Base-by-base conservation (phyloP, 352 stramenopile genomes). In the Phytophthora pini region DNA sequence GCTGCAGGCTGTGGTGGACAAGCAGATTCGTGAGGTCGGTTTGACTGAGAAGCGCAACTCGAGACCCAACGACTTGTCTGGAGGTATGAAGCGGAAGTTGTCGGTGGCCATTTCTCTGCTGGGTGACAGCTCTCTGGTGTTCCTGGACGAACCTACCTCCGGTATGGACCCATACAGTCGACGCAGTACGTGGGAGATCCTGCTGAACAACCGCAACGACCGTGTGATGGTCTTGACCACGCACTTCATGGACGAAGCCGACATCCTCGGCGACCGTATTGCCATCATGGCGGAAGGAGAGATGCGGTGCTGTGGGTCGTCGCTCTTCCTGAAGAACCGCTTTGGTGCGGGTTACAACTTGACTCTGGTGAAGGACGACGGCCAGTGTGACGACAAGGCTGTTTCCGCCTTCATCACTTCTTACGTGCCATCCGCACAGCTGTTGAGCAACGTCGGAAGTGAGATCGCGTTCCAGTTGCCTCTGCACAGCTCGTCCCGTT, bases 151-250 rank as follows among this genome's bases (percentile, higher is more conserved):
- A 56, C 94, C 94, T 5, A 98, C 93, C 9, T 88, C 65, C 50
- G 95, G 95, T 6, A 98, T 99, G 92, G 97, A 99, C 69, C 94
- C 95, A 17, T 98, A 97, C 72, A 92, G 76, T 51, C 80, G 96
- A 49, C 79, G 95, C 38, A 98, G 98, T 48, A 82, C 98, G 70
- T 97, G 90, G 90, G 70, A 94, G 32, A 74, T 96, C 12, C 22
- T 56, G 49, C 4, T 56, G 24, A 56, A 56, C 34, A 56, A 56
- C 46, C 46, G 46, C 13, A 52, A 52, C 8, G 27, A 52, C 27
- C 46, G 46, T 26, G 46, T 52, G 15, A 56, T 56, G 49, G 49
- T 97, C 22, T 58, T 97, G 10, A 98, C 89, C 5, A 98, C 92
- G 41, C 95, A 99, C 60, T 98, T 98, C 65, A 98, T 98, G 93